These are phyloP conservation scores for Patellaria atrata DNA, from an alignment of 495 filamentous ascomycete genomes.

Conservation along the genomic window DNA sequence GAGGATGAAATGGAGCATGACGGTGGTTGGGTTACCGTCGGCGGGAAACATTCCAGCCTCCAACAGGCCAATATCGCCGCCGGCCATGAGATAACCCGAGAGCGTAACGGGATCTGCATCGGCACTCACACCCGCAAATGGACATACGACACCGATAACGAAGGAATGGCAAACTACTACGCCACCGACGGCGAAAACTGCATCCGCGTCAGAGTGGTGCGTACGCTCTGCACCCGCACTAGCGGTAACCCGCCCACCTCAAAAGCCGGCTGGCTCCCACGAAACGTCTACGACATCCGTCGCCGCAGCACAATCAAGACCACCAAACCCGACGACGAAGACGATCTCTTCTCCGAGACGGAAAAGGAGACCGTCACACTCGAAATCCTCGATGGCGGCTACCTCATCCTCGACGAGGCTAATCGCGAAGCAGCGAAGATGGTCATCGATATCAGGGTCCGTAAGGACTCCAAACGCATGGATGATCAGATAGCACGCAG, in stretches of 20 bases:
- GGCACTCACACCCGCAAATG: neutral
- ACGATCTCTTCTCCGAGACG: neutral
- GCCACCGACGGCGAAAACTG: neutral
- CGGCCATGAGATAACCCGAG: neutral
- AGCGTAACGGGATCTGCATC: neutral
- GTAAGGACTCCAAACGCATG: neutral
- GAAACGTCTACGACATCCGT: conserved; percentile 1
- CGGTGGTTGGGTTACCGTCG: neutral
- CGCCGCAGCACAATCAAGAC: neutral
- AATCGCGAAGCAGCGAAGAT: conserved; percentile 3
- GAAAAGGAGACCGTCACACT: neutral
- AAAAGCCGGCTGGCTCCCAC: conserved; percentile 1
- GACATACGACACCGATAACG: neutral
- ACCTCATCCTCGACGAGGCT: conserved; percentile 1
- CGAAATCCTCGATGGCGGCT: neutral
- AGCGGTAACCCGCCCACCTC: neutral
- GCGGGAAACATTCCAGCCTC: no score
- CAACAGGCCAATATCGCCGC: neutral
- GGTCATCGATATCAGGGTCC: neutral
- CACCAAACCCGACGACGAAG: neutral
- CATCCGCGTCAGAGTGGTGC: neutral
- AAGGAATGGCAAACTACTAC: neutral
- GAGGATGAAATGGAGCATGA: neutral
- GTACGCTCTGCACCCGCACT: neutral
- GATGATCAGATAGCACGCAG: no score